Evolutionary conservation across 495 filamentous ascomycete genomes (phyloP), one percentile per base, ranked within the genome.

Genomic region (Aspergillus bertholletiae): DNA sequence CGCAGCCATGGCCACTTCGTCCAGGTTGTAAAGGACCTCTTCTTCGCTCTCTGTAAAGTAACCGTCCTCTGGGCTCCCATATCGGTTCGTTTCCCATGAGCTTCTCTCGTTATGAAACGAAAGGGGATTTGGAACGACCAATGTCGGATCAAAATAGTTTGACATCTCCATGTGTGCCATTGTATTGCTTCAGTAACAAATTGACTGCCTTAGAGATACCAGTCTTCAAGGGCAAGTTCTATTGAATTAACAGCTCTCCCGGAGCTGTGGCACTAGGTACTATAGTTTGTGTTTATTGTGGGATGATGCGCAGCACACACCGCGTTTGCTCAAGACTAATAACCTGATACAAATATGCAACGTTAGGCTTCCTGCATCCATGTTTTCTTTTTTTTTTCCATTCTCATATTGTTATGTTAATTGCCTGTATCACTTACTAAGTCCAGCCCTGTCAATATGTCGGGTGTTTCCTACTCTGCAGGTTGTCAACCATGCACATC

Each of bases 11-110:
- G 63, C 61, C 7, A 32, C 43, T 61, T 55, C 55, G 51, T 69
- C 63, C 7, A 66, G 60, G 9, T 60, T 52, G 28, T 53, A 61
- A 22, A 69, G 49, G 15, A 64, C 61, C 46, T 69, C 66, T 43
- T 64, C 60, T 56, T 64, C 66, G 28, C 56, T 50, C 24, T 51
- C 54, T 20, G 47, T 59, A 27, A 53, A 57, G 46, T 48, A 53
- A 26, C 22, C 22, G 23, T 41, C 49, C 12, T n/a, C 20, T 2
- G 17, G 20, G 7, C 12, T 15, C 7, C 7, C n/a, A 9, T 35
- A 37, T 11, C 13, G 27, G 8, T 18, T 17, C 39, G 18, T 43
- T 21, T 43, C 18, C 18, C 18, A 21, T 12, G 39, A 18, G 39
- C 9, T 18, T 20, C 5, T 2, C 7, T 22, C 22, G 20, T 7